These are phyloP conservation scores for Geoglossum cookeanum DNA, from an alignment of 2,329 filamentous ascomycete species.

Conservation along the genomic window DNA sequence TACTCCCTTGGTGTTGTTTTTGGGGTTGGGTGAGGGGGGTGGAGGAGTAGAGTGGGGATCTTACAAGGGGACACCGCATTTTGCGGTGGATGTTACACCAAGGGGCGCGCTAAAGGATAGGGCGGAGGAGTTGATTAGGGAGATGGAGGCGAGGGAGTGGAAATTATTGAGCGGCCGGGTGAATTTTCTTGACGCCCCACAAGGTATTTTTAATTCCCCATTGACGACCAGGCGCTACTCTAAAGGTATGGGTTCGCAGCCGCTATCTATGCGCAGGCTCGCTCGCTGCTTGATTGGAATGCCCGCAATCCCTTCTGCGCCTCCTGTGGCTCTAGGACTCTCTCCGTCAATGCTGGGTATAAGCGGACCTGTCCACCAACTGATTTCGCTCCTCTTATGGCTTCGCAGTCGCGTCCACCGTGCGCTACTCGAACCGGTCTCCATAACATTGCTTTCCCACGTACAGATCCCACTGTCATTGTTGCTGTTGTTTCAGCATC, in stretches of 20 bases:
- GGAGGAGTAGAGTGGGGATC: slow-evolving; percentile 40
- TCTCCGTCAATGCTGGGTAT: slow-evolving; percentile 61
- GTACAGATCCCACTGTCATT: slow-evolving; percentile 89
- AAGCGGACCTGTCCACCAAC: slow-evolving; percentile 62
- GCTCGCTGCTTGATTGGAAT: slow-evolving; percentile 88
- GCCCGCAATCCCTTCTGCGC: slow-evolving; percentile 79
- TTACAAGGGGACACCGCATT: slow-evolving; percentile 67
- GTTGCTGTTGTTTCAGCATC: slow-evolving; percentile 76
- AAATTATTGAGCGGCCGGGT: slow-evolving; percentile 49
- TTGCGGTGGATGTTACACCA: slow-evolving; percentile 76
- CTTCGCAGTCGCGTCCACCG: slow-evolving; percentile 34
- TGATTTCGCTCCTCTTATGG: slow-evolving; percentile 27
- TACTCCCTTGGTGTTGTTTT: slow-evolving; percentile 57
- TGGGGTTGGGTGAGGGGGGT: slow-evolving; percentile 42
- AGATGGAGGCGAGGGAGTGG: slow-evolving; percentile 40
- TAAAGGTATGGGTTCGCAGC: slow-evolving; percentile 30
- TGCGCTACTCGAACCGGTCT: slow-evolving; percentile 71
- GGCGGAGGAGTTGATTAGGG: slow-evolving; percentile 39
- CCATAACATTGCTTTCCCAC: slow-evolving; percentile 80
- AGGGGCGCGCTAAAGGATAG: slow-evolving; percentile 41
- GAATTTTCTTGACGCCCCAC: slow-evolving; percentile 33
- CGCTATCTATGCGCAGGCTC: slow-evolving; percentile 75
- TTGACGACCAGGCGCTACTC: background rate
- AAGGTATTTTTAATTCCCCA: slow-evolving; percentile 21
- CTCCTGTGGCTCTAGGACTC: slow-evolving; percentile 64